These are phyloP conservation scores for Malassezia equina DNA, from an alignment of 1,284 basidiomycete species.

Conservation along the genomic window DNA sequence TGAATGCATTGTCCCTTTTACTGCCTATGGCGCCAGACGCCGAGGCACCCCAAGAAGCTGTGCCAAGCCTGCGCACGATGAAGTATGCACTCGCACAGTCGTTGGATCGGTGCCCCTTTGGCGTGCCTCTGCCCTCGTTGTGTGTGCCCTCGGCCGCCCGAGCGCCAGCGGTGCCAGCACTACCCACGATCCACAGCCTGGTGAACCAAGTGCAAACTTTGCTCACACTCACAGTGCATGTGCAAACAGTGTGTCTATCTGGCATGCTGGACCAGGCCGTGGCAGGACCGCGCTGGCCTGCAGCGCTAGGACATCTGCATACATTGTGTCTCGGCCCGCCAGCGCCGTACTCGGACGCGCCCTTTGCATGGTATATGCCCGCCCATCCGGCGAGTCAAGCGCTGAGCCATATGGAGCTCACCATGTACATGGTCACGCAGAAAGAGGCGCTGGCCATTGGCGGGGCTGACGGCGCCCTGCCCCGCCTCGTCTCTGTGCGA, in stretches of 20 bases:
- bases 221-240: not conserved
- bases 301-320: not conserved
- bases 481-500: not conserved
- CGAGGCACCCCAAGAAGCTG: not conserved
- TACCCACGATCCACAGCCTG: slow-evolving; percentile 8
- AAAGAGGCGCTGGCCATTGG: slow-evolving; percentile 7
- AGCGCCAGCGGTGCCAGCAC: not conserved
- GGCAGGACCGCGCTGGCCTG: not conserved
- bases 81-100: not conserved
- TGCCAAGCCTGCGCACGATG: not conserved
- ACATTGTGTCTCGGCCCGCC: slow-evolving; percentile 9
- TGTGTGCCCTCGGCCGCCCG: not conserved
- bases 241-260: slow-evolving; percentile 4
- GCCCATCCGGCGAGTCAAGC: slow-evolving; percentile 1
- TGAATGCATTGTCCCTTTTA: not conserved
- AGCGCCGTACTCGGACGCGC: not conserved
- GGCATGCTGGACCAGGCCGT: slow-evolving; percentile 11
- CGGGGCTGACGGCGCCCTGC: slow-evolving; percentile 5
- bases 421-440: slow-evolving; percentile 8
- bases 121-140: not conserved
- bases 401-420: not conserved
- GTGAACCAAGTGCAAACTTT: not conserved
- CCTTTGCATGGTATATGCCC: not conserved
- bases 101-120: not conserved
- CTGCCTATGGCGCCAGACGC: not conserved